These are phyloP conservation scores for Amanita inopinata DNA, from an alignment of 768 basidiomycete genomes.

Conservation along the genomic window DNA sequence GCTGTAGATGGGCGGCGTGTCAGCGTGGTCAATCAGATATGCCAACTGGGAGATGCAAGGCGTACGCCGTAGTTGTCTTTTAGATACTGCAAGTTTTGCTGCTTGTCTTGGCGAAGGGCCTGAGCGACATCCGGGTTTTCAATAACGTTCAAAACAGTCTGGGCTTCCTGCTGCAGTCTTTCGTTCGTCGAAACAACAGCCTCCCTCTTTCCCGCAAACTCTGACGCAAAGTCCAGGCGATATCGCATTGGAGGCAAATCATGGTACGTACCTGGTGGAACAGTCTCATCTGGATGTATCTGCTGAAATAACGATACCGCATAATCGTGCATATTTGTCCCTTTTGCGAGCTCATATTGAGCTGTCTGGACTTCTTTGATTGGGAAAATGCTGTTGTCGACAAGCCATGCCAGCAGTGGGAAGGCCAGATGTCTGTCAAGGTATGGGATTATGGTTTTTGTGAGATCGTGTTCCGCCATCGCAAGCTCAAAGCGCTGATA, in stretches of 20 bases:
- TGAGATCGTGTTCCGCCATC: constrained; percentile 91
- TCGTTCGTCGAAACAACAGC: constrained; percentile 79
- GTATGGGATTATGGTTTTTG: constrained; percentile 83
- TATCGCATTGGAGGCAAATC: background rate
- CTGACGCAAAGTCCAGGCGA: constrained; percentile 29
- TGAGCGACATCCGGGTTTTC: constrained; percentile 95
- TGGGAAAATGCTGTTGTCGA: constrained; percentile 65
- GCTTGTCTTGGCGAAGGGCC: constrained; percentile 90
- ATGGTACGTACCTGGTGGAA: constrained; percentile 50
- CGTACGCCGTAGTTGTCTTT: constrained; percentile 86
- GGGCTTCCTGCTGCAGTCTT: constrained; percentile 80
- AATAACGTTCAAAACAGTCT: constrained; percentile 90
- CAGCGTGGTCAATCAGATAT: no score
- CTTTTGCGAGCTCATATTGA: constrained; percentile 95
- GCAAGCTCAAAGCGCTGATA: no score
- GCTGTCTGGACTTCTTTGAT: constrained; percentile 74
- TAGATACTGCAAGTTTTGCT: constrained; percentile 89
- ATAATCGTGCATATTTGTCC: constrained; percentile 98
- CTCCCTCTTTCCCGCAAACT: constrained; percentile 77
- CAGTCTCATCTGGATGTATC: constrained; percentile 60
- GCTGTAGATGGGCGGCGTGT: no score
- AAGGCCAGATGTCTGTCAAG: constrained; percentile 93
- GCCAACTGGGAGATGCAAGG: constrained; percentile 11
- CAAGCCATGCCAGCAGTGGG: constrained; percentile 84
- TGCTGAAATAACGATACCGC: constrained; percentile 72